Evolutionary conservation across 768 basidiomycete species (phyloP).

Genomic region (Serendipita vermifera): DNA sequence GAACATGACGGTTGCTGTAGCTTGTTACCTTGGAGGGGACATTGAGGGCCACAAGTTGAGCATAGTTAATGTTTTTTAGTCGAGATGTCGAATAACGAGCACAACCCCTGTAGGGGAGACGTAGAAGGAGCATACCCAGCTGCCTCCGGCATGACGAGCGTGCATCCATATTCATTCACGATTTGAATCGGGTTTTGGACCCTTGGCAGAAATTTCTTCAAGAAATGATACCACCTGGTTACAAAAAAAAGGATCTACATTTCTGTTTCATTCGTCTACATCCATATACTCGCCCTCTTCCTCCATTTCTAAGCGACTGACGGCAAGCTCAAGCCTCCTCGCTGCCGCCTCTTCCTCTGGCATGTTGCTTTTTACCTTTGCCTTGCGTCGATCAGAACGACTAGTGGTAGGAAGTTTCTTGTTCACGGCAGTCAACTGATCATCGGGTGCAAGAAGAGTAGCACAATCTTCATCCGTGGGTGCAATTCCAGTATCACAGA

Average conservation of each 20-base stretch:
- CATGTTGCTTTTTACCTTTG: slow-evolving; percentile 73
- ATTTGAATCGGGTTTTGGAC: no score
- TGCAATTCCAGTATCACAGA: slow-evolving; percentile 51
- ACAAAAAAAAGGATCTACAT: no score
- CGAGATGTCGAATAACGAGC: not conserved
- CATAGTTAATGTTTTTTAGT: not conserved
- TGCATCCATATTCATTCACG: no score
- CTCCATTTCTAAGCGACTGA: not conserved
- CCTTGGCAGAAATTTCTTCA: no score
- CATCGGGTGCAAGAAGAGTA: slow-evolving; percentile 39
- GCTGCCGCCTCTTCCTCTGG: slow-evolving; percentile 71
- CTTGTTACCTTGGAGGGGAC: not conserved
- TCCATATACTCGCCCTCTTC: not conserved
- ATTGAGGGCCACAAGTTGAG: not conserved
- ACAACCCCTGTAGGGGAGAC: not conserved
- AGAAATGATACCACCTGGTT: no score
- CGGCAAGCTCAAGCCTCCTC: not conserved
- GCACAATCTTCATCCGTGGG: slow-evolving; percentile 64
- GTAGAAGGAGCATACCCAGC: not conserved
- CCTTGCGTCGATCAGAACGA: slow-evolving; percentile 59
- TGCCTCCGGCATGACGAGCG: no score
- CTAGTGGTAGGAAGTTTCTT: slow-evolving; percentile 19
- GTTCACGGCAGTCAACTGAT: slow-evolving; percentile 22
- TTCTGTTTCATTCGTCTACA: no score
- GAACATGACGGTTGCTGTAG: not conserved